Conservation (phyloP, 306 rosid genomes). For the Rosa persica region DNA sequence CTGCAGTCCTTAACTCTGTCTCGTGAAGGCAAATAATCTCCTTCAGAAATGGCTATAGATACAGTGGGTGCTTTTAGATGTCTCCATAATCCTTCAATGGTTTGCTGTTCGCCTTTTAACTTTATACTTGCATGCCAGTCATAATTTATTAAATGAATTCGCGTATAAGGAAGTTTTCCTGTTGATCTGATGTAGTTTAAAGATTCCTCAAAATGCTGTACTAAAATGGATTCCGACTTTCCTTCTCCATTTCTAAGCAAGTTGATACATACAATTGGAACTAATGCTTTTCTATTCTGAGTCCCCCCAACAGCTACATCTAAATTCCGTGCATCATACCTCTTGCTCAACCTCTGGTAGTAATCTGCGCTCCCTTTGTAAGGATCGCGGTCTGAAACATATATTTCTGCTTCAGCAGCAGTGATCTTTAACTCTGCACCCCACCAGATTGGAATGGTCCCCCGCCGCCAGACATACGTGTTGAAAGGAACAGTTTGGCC, state of each 20-base stretch:
- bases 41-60: constrained; percentile 80
- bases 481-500: constrained; percentile 95
- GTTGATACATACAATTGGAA: constrained; percentile 89
- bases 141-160: constrained; percentile 76
- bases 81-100: constrained; percentile 95
- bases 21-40: constrained; percentile 90
- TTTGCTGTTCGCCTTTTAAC: constrained; percentile 85
- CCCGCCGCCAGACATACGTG: constrained; percentile 88
- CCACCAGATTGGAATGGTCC: constrained; percentile 99
- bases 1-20: constrained; percentile 74
- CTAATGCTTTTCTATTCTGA: constrained; percentile 61
- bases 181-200: constrained; percentile 67
- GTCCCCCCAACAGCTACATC: constrained; percentile 47
- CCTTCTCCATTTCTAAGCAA: constrained; percentile 95
- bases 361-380: constrained; percentile 83
- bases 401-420: constrained; percentile 97
- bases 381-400: constrained; percentile 85
- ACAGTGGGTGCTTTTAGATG: constrained; percentile 77
- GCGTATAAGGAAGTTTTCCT: constrained; percentile 70
- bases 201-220: constrained; percentile 91
- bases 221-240: constrained; percentile 84
- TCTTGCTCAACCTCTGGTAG: constrained; percentile 78
- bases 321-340: constrained; percentile 76
- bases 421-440: constrained; percentile 98
- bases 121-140: constrained; percentile 94